Evolutionary conservation across 306 rosid species (phyloP), one percentile per base, ranked within the genome.

Genomic region (Crataegus laevigata): DNA sequence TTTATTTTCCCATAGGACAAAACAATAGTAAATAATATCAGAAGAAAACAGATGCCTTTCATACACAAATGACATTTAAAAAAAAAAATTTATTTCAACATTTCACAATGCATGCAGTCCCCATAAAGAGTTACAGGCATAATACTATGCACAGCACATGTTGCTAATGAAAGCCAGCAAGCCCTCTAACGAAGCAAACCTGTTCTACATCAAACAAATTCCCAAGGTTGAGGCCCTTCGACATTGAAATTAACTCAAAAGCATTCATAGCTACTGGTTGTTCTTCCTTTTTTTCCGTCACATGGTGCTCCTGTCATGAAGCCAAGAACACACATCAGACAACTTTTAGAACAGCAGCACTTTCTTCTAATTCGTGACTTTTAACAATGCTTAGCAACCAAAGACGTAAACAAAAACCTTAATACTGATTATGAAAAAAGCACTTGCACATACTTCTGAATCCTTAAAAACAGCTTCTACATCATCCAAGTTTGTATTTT

Each of bases 401-500:
- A 50, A 52, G 34, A 50, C 3, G 58, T 40, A 61, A 4, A n/a
- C 9, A 38, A 55, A 21, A 36, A 43, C 34, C 30, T 29, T 61
- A 55, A 50, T 29, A 25, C 9, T 28, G 50, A 50, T 45, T 26
- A 34, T 34, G 62, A 65, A 3, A 55, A 17, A 51, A 51, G n/a
- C 51, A 19, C 73, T 64, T 83, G 54, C 67, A 82, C 97, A 68
- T 90, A 94, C 99, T 84, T 89, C 97, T 26, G 88, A 90, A 85
- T 94, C 99, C 80, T 90, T 89, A 61, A 94, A 92, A 82, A 92
- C 99, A 40, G 99, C 99, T 85, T 94, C 99, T 17, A 94, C 91
- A 69, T 94, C 99, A 51, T 94, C 99, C 36, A 92, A 89, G 86
- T 88, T 94, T 73, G 90, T 86, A 58, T 87, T 88, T 74, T 85